These are phyloP conservation scores for Malassezia slooffiae DNA, from an alignment of 1,284 basidiomycete genomes.

Conservation along the genomic window DNA sequence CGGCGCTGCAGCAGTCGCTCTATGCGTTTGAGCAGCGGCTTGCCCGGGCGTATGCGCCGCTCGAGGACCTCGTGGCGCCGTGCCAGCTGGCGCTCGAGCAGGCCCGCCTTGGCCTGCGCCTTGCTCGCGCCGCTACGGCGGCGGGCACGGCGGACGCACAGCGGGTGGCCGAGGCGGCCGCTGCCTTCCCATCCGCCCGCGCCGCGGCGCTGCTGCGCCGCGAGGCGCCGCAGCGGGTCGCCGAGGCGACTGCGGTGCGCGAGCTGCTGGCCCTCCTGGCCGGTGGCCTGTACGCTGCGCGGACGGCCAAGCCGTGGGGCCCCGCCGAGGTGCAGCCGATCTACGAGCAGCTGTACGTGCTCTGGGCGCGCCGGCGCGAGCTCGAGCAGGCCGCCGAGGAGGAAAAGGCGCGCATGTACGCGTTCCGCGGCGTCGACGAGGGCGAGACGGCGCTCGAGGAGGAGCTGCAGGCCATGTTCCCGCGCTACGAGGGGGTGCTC, in stretches of 20 bases:
- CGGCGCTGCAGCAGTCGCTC: slow-evolving; percentile 44
- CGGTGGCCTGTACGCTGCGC: slow-evolving; percentile 52
- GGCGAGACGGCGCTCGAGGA: slow-evolving; percentile 62
- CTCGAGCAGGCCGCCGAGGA: slow-evolving; percentile 59
- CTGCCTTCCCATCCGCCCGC: not conserved
- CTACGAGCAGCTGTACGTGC: slow-evolving; percentile 63
- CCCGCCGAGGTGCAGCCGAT: slow-evolving; percentile 40
- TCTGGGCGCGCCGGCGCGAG: slow-evolving; percentile 73
- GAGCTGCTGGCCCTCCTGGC: slow-evolving; percentile 46
- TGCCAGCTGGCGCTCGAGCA: slow-evolving; percentile 58
- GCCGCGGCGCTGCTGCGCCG: not conserved
- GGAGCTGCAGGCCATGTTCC: slow-evolving; percentile 73
- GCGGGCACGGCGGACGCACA: not conserved
- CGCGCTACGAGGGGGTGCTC: slow-evolving; percentile 60
- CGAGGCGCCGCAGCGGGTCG: not conserved
- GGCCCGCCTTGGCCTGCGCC: slow-evolving; percentile 64
- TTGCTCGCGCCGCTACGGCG: slow-evolving; percentile 31
- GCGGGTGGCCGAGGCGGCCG: not conserved
- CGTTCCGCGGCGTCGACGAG: slow-evolving; percentile 56
- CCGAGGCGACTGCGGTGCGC: slow-evolving; percentile 3
- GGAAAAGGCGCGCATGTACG: slow-evolving; percentile 68
- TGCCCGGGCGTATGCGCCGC: slow-evolving; percentile 48
- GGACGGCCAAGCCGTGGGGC: slow-evolving; percentile 18
- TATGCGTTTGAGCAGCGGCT: slow-evolving; percentile 50
- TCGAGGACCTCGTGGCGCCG: slow-evolving; percentile 61